phyloP scores from a whole-genome alignment of 768 basidiomycete species.

The Tylopilus sp. region DNA sequence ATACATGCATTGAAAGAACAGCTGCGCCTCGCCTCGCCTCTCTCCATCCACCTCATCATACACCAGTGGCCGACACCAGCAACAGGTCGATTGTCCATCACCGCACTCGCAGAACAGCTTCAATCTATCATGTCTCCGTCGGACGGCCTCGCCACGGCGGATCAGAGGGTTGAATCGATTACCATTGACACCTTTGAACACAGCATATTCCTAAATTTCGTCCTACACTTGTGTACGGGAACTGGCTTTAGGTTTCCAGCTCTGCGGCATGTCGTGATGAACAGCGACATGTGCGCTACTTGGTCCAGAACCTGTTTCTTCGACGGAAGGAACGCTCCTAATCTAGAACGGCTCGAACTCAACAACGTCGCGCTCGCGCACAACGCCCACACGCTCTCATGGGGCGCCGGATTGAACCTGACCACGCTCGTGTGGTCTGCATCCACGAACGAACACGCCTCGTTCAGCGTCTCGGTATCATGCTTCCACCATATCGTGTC shows the following conservation, averaged over 20 bases:
- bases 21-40: conserved; percentile 7
- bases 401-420: conserved; percentile 12
- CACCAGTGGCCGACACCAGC: conserved; percentile 16
- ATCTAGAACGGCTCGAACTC: conserved; percentile 14
- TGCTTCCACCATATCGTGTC: conserved; percentile 18
- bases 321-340: conserved; percentile 13
- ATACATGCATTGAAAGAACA: conserved; percentile 12
- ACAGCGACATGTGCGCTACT: conserved; percentile 13
- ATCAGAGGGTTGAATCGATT: conserved; percentile 14
- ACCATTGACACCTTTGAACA: conserved; percentile 14
- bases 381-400: conserved; percentile 3
- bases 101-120: conserved; percentile 15
- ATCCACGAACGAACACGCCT: conserved; percentile 1
- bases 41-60: conserved; percentile 14
- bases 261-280: conserved; percentile 7
- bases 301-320: conserved; percentile 23
- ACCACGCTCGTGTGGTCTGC: conserved; percentile 25
- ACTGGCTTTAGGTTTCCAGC: conserved; percentile 9
- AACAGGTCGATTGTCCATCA: conserved; percentile 11
- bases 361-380: conserved; percentile 16
- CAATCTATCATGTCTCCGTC: conserved; percentile 9
- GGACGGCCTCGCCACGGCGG: conserved; percentile 2
- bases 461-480: conserved; percentile 13
- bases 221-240: conserved; percentile 19
- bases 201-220: conserved; percentile 16